phyloP scores from a whole-genome alignment of 768 basidiomycete genomes.

The Mycena maculata region DNA sequence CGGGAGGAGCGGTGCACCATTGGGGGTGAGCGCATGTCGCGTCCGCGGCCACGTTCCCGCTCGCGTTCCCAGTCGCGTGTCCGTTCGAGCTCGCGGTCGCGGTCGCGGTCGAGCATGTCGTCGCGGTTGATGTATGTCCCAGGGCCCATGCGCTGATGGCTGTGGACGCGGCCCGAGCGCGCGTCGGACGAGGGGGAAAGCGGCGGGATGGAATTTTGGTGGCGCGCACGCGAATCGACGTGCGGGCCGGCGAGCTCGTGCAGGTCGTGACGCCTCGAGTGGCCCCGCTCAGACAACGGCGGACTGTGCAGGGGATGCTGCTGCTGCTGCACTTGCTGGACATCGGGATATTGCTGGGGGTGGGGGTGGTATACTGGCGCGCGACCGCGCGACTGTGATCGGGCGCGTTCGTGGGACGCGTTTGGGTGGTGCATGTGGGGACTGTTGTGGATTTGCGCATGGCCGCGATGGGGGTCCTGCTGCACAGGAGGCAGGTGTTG shows the following conservation, averaged over 20 bases:
- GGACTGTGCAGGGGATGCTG: conserved; percentile 62
- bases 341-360: conserved; percentile 63
- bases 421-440: conserved; percentile 48
- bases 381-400: conserved; percentile 51
- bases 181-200: conserved; percentile 49
- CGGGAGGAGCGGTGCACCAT: conserved; percentile 51
- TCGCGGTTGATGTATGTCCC: conserved; percentile 67
- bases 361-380: conserved; percentile 53
- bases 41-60: neutral
- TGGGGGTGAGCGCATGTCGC: conserved; percentile 59
- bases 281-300: conserved; percentile 57
- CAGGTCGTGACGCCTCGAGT: conserved; percentile 50
- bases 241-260: conserved; percentile 30
- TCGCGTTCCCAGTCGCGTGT: conserved; percentile 60
- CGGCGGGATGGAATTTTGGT: conserved; percentile 45
- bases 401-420: conserved; percentile 50
- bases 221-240: neutral
- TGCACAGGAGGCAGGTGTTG: conserved; percentile 59
- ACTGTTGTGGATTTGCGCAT: conserved; percentile 41
- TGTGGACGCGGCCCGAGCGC: conserved; percentile 54
- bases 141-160: conserved; percentile 76
- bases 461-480: conserved; percentile 48
- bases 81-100: conserved; percentile 53
- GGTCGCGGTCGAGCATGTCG: conserved; percentile 63
- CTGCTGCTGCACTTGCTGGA: conserved; percentile 49